phyloP scores from a whole-genome alignment of 2,329 filamentous ascomycete genomes.

The Fusarium veterinarium region DNA sequence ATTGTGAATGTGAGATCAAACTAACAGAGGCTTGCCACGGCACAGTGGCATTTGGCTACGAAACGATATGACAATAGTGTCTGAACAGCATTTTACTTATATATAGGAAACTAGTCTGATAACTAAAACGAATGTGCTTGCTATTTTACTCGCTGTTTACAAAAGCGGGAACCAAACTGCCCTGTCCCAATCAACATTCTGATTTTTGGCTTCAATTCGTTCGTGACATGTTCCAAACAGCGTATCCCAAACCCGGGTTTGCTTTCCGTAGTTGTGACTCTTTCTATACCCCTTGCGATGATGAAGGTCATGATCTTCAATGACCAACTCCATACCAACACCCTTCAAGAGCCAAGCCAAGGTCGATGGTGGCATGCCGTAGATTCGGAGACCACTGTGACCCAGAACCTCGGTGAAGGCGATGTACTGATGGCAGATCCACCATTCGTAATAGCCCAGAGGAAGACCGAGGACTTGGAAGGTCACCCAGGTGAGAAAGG shows the following conservation, averaged over 20 bases:
- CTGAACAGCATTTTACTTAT: background rate
- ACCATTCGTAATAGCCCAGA: constrained; percentile 28
- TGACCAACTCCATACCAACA: constrained; percentile 5
- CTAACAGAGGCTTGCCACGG: no score
- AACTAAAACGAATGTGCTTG: background rate
- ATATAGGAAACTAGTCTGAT: background rate
- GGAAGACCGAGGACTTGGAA: constrained; percentile 19
- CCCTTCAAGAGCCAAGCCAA: constrained; percentile 9
- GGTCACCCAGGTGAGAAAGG: constrained; percentile 19
- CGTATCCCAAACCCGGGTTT: constrained; percentile 25
- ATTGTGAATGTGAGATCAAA: no score
- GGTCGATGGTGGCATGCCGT: constrained; percentile 23
- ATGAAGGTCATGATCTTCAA: constrained; percentile 31
- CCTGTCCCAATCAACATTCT: constrained; percentile 21
- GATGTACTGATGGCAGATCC: constrained; percentile 33
- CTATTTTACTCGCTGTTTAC: fast-evolving
- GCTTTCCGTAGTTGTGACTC: constrained; percentile 32
- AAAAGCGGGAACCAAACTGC: background rate
- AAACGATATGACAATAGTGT: no score
- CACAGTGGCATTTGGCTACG: no score
- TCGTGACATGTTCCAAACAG: constrained; percentile 28
- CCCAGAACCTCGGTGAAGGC: constrained; percentile 29
- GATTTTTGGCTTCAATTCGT: constrained; percentile 3
- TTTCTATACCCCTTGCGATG: constrained; percentile 31
- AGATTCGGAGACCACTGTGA: constrained; percentile 23